Percentiles rank a stretch among this genome's conserved stretches.
Evolutionary conservation across 108 stramenopile species (phyloP).

Genomic region (Pseudonitzschia delicatissima): DNA sequence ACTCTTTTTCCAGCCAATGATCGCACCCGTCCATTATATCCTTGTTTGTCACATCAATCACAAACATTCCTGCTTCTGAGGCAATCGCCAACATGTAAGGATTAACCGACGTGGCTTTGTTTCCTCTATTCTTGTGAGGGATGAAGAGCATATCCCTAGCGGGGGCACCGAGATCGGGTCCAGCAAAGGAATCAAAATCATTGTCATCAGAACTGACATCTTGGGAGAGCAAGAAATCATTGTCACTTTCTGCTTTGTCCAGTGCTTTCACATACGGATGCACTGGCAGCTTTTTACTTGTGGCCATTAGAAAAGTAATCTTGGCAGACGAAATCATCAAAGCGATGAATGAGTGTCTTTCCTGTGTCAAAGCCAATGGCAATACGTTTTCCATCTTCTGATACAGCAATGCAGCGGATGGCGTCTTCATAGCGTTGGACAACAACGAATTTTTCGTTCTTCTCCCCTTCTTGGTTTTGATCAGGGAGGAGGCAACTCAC

Average conservation of each 20-base stretch:
- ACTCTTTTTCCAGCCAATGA: conserved; percentile 35
- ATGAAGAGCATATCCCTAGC: conserved; percentile 59
- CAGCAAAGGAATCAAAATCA: conserved; percentile 14
- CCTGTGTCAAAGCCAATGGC: conserved; percentile 75
- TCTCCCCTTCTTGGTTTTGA: not conserved
- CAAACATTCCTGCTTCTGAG: conserved; percentile 53
- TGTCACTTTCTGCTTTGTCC: conserved; percentile 14
- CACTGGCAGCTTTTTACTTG: not conserved
- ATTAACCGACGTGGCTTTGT: not conserved
- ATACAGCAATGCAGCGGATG: conserved; percentile 59
- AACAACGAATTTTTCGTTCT: conserved; percentile 9
- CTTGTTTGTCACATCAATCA: conserved; percentile 42
- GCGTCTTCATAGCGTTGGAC: conserved; percentile 52
- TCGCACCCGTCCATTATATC: conserved; percentile 12
- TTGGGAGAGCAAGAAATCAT: conserved; percentile 16
- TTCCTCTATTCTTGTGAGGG: conserved; percentile 13
- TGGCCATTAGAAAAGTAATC: not conserved
- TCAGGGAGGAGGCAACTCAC: conserved; percentile 19
- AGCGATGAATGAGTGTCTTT: conserved; percentile 46
- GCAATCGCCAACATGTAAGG: conserved; percentile 53
- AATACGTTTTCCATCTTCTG: conserved; percentile 53
- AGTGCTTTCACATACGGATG: conserved; percentile 36
- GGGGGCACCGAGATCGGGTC: conserved; percentile 55
- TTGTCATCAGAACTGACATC: not conserved
- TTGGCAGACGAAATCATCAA: conserved; percentile 24